Evolutionary conservation across 2,329 filamentous ascomycete genomes (phyloP).

Genomic region (Thelonectria blattea): DNA sequence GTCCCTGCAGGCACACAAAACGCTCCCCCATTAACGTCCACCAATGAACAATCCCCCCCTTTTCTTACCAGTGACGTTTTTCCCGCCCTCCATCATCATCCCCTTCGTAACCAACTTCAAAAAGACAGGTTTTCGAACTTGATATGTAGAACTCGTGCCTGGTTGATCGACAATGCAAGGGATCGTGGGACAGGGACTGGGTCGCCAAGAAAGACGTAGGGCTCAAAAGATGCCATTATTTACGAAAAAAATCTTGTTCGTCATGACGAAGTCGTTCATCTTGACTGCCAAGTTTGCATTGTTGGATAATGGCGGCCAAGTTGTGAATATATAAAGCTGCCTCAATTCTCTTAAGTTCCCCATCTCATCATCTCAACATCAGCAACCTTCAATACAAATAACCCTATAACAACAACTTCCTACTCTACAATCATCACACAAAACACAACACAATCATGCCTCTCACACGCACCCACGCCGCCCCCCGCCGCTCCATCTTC

Average conservation of each 20-base stretch:
- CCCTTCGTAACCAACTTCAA: too few relatives aligned
- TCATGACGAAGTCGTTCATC: constrained; percentile 4
- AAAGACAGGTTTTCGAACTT: constrained; percentile 15
- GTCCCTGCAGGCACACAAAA: constrained; percentile 27
- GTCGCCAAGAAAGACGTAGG: not conserved
- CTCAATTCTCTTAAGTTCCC: not conserved
- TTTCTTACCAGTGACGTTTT: constrained; percentile 29
- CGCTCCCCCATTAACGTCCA: constrained; percentile 10
- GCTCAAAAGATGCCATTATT: constrained; percentile 14
- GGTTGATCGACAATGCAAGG: constrained; percentile 8
- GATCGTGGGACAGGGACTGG: not conserved
- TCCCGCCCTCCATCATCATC: not conserved
- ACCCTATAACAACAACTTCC: too few relatives aligned
- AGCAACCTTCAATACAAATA: constrained; percentile 11
- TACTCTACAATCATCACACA: constrained; percentile 4
- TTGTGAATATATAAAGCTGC: constrained; percentile 9
- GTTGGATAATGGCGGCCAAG: not conserved
- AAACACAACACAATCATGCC: constrained; percentile 40
- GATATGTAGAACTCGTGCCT: not conserved
- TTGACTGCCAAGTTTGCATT: not conserved
- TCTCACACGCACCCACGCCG: constrained; percentile 38
- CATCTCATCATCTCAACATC: not conserved
- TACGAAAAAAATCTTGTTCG: constrained; percentile 8
- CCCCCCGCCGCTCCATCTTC: constrained; percentile 38
- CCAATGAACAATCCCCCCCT: constrained; percentile 27